phyloP scores from a whole-genome alignment of 169 alveolate genomes.

The Perkinsus marinus region DNA sequence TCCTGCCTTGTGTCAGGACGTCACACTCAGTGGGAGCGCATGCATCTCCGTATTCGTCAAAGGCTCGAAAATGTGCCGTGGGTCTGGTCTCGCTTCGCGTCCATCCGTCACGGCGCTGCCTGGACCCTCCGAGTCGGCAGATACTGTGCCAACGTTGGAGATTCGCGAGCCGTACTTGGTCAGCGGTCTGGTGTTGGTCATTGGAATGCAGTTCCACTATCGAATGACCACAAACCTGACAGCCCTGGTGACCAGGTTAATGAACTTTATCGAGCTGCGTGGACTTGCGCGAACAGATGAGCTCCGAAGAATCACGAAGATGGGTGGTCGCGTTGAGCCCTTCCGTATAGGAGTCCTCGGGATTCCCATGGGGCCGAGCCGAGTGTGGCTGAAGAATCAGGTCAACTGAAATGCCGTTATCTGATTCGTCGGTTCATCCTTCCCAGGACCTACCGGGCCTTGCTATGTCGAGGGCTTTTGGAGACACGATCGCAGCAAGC shows the following conservation, averaged over 20 bases:
- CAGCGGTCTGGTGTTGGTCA: constrained; percentile 3
- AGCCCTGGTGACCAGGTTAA: neutral
- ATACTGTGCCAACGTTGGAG: constrained; percentile 44
- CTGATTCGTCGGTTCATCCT: too few species aligned
- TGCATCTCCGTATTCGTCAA: constrained; percentile 12
- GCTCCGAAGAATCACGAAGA: neutral
- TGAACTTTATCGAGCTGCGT: neutral
- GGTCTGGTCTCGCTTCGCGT: too few species aligned
- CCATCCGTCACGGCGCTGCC: too few species aligned
- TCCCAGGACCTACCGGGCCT: constrained; percentile 52
- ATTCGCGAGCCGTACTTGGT: constrained; percentile 46
- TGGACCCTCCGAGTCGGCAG: neutral
- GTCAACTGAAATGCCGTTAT: neutral
- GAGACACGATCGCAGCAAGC: constrained; percentile 52
- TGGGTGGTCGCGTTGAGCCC: neutral
- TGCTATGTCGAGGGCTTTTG: constrained; percentile 57
- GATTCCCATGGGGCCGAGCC: constrained; percentile 45
- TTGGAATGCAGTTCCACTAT: constrained; percentile 22
- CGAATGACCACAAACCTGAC: constrained; percentile 54
- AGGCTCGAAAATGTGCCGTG: constrained; percentile 15
- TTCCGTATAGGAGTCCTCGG: constrained; percentile 8
- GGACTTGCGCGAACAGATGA: neutral
- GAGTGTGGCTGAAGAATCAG: constrained; percentile 47
- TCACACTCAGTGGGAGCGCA: constrained; percentile 25
- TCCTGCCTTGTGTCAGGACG: constrained; percentile 2